Base-by-base conservation (phyloP, 176 grass and related monocot species). In the Canna indica region DNA sequence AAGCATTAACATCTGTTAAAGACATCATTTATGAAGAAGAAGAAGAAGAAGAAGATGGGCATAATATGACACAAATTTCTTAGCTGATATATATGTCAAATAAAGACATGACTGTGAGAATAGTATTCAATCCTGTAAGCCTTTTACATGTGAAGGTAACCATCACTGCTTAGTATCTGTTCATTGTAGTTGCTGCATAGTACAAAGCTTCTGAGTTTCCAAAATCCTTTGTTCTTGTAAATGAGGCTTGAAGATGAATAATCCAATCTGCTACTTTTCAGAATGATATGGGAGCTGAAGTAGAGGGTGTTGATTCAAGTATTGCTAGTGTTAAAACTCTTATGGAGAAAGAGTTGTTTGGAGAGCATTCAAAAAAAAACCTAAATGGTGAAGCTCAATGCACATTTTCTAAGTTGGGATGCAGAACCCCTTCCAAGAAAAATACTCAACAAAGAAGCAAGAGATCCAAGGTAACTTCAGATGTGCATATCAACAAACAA, bases 301-400 rank as follows among this genome's bases (percentile, higher is more conserved):
- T 28, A 80, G 59, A 53, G 75, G 71, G 28, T 28, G 67, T 80
- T 73, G 73, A 41, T 78, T 69, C 30, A 0, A 62, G 92, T 47
- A 77, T 80, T 62, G 39, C 90, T 71, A 93, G 87, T 90, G 91
- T 99, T 63, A 99, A 90, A 90, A 64, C 60, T 38, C 77, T 99
- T 47, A 93, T 93, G 75, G 90, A 93, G 71, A 80, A 99, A 86
- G 90, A 99, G 76, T 90, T 93, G 94, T 59, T 75, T 44, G 85
- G n/a, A 57, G 72, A 76, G 76, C 76, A 81, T 54, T 70, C 80
- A 36, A 87, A 59, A 59, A 52, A 85, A 79, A 83, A 44, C 54
- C 65, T 85, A 46, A 85, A 65, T 27, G 78, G 73, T 73, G 69
- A 71, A 75, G 33, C 39, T 57, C 70, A 80, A 67, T 28, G n/a